Percentiles rank a stretch among this genome's conserved stretches.
These are phyloP conservation scores for Tilletia indica DNA, from an alignment of 1,284 basidiomycete species.

Conservation along the genomic window DNA sequence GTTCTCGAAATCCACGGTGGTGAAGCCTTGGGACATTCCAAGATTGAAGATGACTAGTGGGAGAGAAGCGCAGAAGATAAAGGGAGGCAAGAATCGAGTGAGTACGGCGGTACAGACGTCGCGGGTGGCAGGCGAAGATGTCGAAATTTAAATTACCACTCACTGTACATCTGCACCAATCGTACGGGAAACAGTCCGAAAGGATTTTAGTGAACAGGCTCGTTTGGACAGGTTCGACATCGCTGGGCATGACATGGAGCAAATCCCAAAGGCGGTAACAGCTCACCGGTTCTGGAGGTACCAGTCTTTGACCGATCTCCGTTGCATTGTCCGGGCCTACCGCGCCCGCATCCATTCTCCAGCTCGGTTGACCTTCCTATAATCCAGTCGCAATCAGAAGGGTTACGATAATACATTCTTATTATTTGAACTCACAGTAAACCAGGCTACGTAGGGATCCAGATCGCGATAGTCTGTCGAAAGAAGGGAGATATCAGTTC, in stretches of 20 bases:
- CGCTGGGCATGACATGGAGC: background rate
- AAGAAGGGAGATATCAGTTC: too few relatives aligned
- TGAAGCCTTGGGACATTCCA: slow-evolving; percentile 39
- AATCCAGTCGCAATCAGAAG: too few relatives aligned
- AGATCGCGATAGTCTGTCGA: background rate
- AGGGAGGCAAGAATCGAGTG: too few relatives aligned
- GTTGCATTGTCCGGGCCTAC: background rate
- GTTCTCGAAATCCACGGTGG: slow-evolving; percentile 35
- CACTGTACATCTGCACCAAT: background rate
- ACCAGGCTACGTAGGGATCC: slow-evolving; percentile 3
- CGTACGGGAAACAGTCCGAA: background rate
- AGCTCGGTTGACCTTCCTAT: background rate
- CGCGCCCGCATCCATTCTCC: background rate
- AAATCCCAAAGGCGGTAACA: too few relatives aligned
- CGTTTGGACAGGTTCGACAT: too few relatives aligned
- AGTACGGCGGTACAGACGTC: background rate
- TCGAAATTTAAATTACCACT: background rate
- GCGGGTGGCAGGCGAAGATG: too few relatives aligned
- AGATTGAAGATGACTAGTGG: background rate
- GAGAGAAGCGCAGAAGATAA: too few relatives aligned
- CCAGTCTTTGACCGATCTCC: background rate
- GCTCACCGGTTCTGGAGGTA: background rate
- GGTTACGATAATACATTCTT: too few relatives aligned
- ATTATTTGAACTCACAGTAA: background rate
- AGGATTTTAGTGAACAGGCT: background rate